Evolutionary conservation across 257 asterid species (phyloP).

Genomic region (Solanum phureja): DNA sequence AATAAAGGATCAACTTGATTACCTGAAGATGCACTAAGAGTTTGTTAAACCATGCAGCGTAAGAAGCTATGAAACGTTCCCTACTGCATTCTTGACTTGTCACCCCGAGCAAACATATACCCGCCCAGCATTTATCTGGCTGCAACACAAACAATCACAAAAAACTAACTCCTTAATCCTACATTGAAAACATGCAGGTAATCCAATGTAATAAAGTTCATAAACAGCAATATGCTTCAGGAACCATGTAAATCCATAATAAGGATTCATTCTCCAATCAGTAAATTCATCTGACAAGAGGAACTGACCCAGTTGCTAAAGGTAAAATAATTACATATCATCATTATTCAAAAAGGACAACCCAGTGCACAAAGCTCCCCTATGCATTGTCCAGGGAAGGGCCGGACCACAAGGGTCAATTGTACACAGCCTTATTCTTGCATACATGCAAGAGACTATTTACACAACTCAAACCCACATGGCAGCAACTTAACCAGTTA

Average conservation of each 20-base stretch:
- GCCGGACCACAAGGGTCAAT: neutral
- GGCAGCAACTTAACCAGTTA: neutral
- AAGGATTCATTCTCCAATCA: neutral
- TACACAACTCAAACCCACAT: neutral
- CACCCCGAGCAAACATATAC: constrained; percentile 83
- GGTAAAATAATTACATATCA: neutral
- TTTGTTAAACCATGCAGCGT: constrained; percentile 53
- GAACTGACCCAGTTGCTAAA: neutral
- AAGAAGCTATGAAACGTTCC: constrained; percentile 70
- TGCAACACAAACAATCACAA: constrained; percentile 17
- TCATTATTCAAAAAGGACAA: neutral
- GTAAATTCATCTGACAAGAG: neutral
- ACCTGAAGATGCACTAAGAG: constrained; percentile 70
- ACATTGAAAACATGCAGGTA: neutral
- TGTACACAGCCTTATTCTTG: neutral
- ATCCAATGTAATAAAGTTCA: neutral
- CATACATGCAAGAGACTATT: neutral
- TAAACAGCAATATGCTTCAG: neutral
- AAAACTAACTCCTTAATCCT: neutral
- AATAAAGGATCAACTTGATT: neutral
- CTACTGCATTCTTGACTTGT: constrained; percentile 76
- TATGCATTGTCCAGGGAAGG: neutral
- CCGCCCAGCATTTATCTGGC: constrained; percentile 93
- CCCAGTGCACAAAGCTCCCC: neutral
- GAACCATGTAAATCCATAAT: neutral